Base-by-base conservation (phyloP, 1,139 yeast genomes). In the Blastobotrys ciferrii region DNA sequence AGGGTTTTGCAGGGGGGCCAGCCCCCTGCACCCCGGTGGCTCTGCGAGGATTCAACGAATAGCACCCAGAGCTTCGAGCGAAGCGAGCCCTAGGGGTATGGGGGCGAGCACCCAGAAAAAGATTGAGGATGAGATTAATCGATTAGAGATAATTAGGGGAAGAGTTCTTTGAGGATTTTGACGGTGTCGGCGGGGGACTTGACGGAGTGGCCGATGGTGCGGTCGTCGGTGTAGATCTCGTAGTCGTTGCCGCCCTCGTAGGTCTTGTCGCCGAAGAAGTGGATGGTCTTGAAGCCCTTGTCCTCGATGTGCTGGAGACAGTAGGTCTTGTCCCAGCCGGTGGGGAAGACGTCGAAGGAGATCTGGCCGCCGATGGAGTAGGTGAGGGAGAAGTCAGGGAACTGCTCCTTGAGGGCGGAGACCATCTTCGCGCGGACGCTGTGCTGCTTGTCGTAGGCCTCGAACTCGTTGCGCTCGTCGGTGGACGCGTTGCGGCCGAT, bases 241-340 rank as follows among this genome's bases (percentile, higher is more conserved):
- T 84, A 92, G 75, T 92, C 99, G 74, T 92, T 92, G 74, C 99
- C 98, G 65, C 99, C 99, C 75, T 87, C 75, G 77, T 85, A 86
- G 59, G 96, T 80, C 80, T 92, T 92, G 79, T 92, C 99, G 73
- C 99, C 98, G 67, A 92, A 92, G 82, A 94, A 94, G 77, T 92
- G 98, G 64, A 92, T 88, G 61, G 81, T 77, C 66, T 83, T 77
- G 75, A 91, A 94, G 56, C 84, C 81, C 72, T 91, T 97, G 55
- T 76, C 72, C 63, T 74, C 89, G 62, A 92, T 91, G 73, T 91
- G 98, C 72, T 84, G 89, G 67, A 94, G 81, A 73, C 96, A 87
- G 76, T 91, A 94, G 55, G 98, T 94, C 81, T 94, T 92, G 73
- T 92, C 98, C 99, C 99, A 92, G 65, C 99, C 99, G 57, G 96